These are phyloP conservation scores for Nepenthes gracilis DNA, from an alignment of 148 eudicot species.

Conservation along the genomic window DNA sequence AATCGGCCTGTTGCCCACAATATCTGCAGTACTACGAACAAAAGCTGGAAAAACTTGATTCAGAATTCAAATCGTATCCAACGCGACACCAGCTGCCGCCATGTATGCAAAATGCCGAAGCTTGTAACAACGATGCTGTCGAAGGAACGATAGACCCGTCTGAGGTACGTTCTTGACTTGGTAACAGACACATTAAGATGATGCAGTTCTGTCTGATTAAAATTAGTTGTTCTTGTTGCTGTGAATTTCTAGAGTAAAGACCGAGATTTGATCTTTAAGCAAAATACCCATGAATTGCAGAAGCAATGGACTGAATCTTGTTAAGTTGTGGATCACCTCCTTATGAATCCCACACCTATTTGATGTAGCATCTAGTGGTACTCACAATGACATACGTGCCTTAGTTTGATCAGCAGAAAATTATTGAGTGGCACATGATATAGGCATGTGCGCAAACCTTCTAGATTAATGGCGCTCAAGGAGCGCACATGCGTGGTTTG, in stretches of 20 bases:
- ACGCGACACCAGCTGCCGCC: slow-evolving; percentile 40
- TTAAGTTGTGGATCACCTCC: too few species aligned
- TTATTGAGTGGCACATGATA: too few species aligned
- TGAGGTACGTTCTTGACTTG: slow-evolving; percentile 28
- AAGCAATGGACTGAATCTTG: slow-evolving; percentile 69
- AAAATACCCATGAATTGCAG: slow-evolving; percentile 60
- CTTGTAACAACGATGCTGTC: slow-evolving; percentile 8
- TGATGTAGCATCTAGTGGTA: too few species aligned
- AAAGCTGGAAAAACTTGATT: background rate
- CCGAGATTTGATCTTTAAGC: slow-evolving; percentile 36
- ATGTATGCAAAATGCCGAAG: slow-evolving; percentile 70
- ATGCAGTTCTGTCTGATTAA: background rate
- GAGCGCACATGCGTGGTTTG: too few species aligned
- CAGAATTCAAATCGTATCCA: slow-evolving; percentile 25
- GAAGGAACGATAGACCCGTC: slow-evolving; percentile 18
- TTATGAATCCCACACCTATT: too few species aligned
- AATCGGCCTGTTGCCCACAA: slow-evolving; percentile 44
- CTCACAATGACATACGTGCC: too few species aligned
- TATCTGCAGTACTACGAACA: slow-evolving; percentile 49
- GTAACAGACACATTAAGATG: background rate
- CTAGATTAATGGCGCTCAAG: too few species aligned
- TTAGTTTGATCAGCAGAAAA: too few species aligned
- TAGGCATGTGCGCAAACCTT: too few species aligned
- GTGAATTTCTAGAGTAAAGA: slow-evolving; percentile 32
- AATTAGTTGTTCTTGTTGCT: background rate